Evolutionary conservation across 164 flowering plant genomes (phyloP), one percentile per base, ranked within the genome.

Genomic region (Tetrastigma voinierianum): DNA sequence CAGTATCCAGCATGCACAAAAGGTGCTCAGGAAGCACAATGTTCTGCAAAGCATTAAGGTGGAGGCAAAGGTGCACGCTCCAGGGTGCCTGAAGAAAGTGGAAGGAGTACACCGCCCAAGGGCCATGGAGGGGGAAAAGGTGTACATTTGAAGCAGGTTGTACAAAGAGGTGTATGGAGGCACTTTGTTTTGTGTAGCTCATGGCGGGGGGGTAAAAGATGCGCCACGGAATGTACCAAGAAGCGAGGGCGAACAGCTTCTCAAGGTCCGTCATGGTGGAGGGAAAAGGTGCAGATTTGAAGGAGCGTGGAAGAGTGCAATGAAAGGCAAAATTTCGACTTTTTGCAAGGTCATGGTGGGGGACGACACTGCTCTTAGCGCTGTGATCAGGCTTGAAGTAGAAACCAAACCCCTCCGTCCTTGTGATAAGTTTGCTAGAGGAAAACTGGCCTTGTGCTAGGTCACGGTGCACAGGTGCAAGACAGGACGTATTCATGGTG

Each of bases 171-270:
- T 91, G 5, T 96, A 93, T 58, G 98, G 98, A 5, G 97, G 98
- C 0, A 93, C 97, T 58, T 74, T 68, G 12, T 93, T 81, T 70
- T 93, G 98, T 61, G 97, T 91, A 21, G 87, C 87, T 2, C 98
- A 93, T 72, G 98, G 98, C 8, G 98, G 98, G 98, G 98, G 51
- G 98, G 98, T 1, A 94, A 94, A 82, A 80, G 98, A 51, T 94
- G 98, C 70, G 93, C 93, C 5, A 72, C 89, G n/a, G 96, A 76
- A 44, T 94, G 98, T 80, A 90, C 96, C 21, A 92, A 86, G 78
- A 94, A 97, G 98, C 97, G 0, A 83, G 97, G 70, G 98, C 69
- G 91, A 64, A 94, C 98, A 1, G 86, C 84, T 68, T 84, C n/a
- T 57, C 58, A 91, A 97, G 75, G 98, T 94, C 12, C 84, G 96